A percentile compares a stretch with the other conserved stretches of the same genome.
phyloP scores from a whole-genome alignment of 2,329 filamentous ascomycete species.

The Colletotrichum siamense region DNA sequence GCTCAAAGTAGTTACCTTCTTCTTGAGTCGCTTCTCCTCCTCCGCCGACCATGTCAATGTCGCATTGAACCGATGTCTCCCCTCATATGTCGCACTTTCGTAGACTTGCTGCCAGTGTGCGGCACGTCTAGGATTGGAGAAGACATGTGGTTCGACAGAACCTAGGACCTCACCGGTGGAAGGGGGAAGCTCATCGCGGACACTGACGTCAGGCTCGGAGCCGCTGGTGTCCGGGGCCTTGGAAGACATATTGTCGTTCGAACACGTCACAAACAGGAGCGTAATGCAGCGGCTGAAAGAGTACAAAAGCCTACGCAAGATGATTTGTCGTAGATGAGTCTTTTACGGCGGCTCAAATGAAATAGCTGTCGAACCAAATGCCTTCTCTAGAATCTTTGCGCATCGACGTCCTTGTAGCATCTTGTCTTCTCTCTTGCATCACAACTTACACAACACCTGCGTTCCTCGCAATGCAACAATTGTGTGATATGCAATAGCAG shows the following conservation, averaged over 20 bases:
- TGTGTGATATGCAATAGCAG: background rate
- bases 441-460: fast-evolving
- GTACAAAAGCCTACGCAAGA: background rate
- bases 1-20: background rate
- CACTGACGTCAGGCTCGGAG: background rate
- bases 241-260: fast-evolving
- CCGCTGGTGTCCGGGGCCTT: background rate
- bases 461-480: background rate
- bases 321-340: background rate
- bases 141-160: constrained; percentile 16
- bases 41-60: background rate
- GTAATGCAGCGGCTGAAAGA: too few species aligned
- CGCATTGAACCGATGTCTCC: background rate
- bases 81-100: background rate
- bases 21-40: background rate
- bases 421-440: background rate
- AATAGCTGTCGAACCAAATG: background rate
- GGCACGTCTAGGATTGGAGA: constrained; percentile 6
- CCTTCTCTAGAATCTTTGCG: background rate
- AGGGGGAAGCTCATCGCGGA: background rate
- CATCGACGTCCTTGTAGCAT: background rate
- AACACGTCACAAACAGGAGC: fast-evolving
- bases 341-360: background rate
- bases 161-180: constrained; percentile 11
- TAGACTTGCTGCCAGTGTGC: background rate